Conservation (phyloP, 176 grass and related monocot species). For the Thinopyrum elongatum region DNA sequence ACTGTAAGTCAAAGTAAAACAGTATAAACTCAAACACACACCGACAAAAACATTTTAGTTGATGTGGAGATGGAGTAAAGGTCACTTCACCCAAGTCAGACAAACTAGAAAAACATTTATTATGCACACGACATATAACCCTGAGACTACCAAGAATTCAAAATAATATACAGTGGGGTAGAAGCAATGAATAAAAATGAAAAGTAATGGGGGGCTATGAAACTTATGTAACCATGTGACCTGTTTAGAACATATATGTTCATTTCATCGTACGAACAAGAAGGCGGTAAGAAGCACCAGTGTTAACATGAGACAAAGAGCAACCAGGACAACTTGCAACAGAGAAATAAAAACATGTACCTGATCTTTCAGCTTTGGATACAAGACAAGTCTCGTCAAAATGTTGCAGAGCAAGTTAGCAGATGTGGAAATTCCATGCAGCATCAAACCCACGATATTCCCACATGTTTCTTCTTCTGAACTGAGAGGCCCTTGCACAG, state of each 20-base stretch:
- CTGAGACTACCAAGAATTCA: background rate
- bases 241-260: background rate
- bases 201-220: background rate
- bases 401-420: slow-evolving; percentile 74
- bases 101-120: background rate
- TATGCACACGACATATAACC: background rate
- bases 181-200: background rate
- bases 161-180: too few species aligned
- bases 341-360: slow-evolving; percentile 38
- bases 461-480: slow-evolving; percentile 77
- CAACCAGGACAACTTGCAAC: slow-evolving; percentile 19
- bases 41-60: background rate
- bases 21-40: background rate
- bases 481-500: slow-evolving; percentile 35
- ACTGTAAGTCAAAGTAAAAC: background rate
- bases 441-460: slow-evolving; percentile 81
- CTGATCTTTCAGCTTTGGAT: slow-evolving; percentile 72
- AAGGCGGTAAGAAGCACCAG: background rate
- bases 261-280: slow-evolving; percentile 12
- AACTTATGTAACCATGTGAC: background rate
- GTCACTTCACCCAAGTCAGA: background rate
- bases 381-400: slow-evolving; percentile 58
- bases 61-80: background rate
- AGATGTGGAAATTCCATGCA: slow-evolving; percentile 81
- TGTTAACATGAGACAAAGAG: slow-evolving; percentile 25